Evolutionary conservation across 2,329 filamentous ascomycete species (phyloP), one percentile per base, ranked within the genome.

Genomic region (Incumbomyces lentus): DNA sequence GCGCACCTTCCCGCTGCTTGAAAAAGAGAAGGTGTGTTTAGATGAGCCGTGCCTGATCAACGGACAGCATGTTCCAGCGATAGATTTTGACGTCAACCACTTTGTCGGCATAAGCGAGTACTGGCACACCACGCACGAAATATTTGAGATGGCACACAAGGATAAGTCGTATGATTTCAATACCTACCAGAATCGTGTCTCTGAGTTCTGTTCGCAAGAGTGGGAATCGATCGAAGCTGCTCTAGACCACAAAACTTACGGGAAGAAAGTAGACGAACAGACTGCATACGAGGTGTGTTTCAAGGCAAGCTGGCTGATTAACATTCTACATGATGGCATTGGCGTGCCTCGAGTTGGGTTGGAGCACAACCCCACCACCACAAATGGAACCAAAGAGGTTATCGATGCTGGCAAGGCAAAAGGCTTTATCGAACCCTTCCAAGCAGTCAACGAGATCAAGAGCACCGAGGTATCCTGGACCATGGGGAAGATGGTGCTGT

Each of bases 61-160:
- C 57, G 89, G 92, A 1, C 81, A 90, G 52, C 88, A 96, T 61
- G 88, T 92, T 1, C 92, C 92, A 1, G 86, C 87, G 2, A 95
- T 98, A 53, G 92, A 98, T 62, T 98, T 96, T 60, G 83, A 92
- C 52, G 82, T 96, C 31, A 98, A 98, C 58, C 93, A 95, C 63
- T 98, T 98, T 59, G 82, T 98, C 22, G 92, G 92, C 10, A 90
- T 98, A 2, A 96, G 90, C 1, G 92, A 98, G 62, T 98, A 94
- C 66, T 98, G 92, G 90, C 92, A 98, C 64, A 94, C 90, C 0
- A 98, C 92, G 0, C 92, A 98, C 58, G 88, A 92, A 46, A 82
- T 96, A 1, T 96, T 98, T 57, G 78, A 83, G 49, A 77, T 79
- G 70, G 80, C 79, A 3, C 80, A 86, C 53, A 82, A 85, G 55